phyloP scores from a whole-genome alignment of 805 yeast species.

The Naumovozyma castellii region DNA sequence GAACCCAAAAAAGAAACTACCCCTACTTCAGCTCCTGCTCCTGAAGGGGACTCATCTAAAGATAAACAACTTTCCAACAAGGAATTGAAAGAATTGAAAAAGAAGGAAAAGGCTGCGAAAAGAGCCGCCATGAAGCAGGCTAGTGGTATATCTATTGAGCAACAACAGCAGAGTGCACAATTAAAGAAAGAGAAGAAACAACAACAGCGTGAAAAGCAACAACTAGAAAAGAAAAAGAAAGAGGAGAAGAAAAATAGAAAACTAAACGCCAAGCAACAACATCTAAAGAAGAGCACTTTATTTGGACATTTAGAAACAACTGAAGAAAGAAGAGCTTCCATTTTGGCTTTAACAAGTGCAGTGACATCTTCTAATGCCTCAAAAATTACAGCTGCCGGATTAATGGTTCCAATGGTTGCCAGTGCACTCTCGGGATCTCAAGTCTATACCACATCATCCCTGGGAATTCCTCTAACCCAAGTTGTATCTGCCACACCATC shows the following conservation, averaged over 20 bases:
- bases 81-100: slow-evolving; percentile 80
- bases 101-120: slow-evolving; percentile 84
- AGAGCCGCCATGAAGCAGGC: slow-evolving; percentile 80
- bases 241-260: slow-evolving; percentile 41
- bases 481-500: slow-evolving; percentile 2
- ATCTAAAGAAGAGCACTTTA: slow-evolving; percentile 44
- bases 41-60: not conserved
- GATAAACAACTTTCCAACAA: slow-evolving; percentile 50
- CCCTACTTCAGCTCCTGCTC: not conserved
- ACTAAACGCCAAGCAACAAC: slow-evolving; percentile 14
- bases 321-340: slow-evolving; percentile 51
- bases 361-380: slow-evolving; percentile 26
- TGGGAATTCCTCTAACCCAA: slow-evolving; percentile 1
- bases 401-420: slow-evolving; percentile 26
- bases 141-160: slow-evolving; percentile 42
- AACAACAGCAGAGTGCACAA: slow-evolving; percentile 32
- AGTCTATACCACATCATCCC: slow-evolving; percentile 17
- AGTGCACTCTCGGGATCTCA: slow-evolving; percentile 19
- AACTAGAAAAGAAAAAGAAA: slow-evolving; percentile 44
- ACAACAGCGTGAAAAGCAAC: slow-evolving; percentile 36
- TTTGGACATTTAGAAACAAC: slow-evolving; percentile 75
- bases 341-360: slow-evolving; percentile 29
- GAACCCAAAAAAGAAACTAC: not conserved
- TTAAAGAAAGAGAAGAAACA: slow-evolving; percentile 36
- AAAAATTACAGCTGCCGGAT: slow-evolving; percentile 29